Conservation (phyloP, 1,284 basidiomycete species). For the Ceratobasidium sp. region DNA sequence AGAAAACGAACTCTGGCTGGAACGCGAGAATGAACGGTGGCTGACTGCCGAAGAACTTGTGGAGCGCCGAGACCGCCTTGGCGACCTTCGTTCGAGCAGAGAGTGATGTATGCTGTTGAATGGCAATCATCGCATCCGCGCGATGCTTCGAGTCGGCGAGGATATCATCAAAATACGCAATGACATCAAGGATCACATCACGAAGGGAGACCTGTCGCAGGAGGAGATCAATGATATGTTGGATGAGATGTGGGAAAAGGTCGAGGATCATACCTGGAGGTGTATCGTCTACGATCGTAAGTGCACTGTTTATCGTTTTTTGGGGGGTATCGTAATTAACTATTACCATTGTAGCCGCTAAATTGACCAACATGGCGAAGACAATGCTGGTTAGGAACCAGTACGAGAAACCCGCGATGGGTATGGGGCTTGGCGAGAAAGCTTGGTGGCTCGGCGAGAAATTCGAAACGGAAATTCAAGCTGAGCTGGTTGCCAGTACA, state of each 20-base stretch:
- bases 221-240: not conserved
- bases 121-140: constrained; percentile 6
- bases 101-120: not conserved
- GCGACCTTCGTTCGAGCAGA: not conserved
- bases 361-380: not conserved
- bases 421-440: not conserved
- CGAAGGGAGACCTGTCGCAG: not conserved
- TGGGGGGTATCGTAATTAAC: not conserved
- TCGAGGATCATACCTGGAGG: not conserved
- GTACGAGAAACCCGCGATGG: not conserved
- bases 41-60: not conserved
- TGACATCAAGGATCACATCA: not conserved
- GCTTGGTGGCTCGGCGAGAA: constrained; percentile 1
- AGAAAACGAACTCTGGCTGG: not conserved
- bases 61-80: not conserved
- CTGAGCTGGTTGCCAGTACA: not conserved
- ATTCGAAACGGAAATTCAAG: not conserved
- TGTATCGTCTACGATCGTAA: not conserved
- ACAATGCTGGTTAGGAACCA: not conserved
- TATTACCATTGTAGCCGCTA: not conserved
- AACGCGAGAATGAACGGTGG: not conserved
- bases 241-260: not conserved
- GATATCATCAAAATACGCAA: not conserved
- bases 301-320: not conserved
- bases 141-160: not conserved